A percentile compares a stretch with the other conserved stretches of the same genome.
phyloP scores from a whole-genome alignment of 768 basidiomycete species.

The Paxillus rubicundulus region DNA sequence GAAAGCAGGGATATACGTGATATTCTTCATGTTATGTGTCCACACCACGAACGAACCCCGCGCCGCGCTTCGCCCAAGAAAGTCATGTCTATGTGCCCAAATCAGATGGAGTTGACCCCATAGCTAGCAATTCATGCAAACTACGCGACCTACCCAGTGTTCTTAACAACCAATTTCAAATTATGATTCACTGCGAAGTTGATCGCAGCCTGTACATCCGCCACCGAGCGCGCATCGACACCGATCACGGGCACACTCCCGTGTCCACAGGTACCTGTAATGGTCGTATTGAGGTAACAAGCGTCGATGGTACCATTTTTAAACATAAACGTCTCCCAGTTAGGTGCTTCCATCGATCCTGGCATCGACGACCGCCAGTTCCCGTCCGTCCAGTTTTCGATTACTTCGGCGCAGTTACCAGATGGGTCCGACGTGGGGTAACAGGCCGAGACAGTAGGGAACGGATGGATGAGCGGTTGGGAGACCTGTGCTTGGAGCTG shows the following conservation, averaged over 20 bases:
- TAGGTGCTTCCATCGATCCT: conserved; percentile 38
- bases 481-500: conserved; percentile 17
- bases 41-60: conserved; percentile 40
- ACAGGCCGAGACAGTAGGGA: conserved; percentile 19
- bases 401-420: conserved; percentile 37
- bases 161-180: conserved; percentile 27
- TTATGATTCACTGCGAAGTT: conserved; percentile 20
- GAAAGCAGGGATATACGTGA: conserved; percentile 32
- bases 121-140: no score
- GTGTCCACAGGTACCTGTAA: conserved; percentile 20
- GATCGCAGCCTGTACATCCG: conserved; percentile 27
- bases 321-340: conserved; percentile 36
- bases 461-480: conserved; percentile 13
- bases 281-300: conserved; percentile 31
- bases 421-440: conserved; percentile 23
- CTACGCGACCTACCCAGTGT: conserved; percentile 21
- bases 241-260: conserved; percentile 25
- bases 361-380: conserved; percentile 41
- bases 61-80: conserved; percentile 40
- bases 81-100: conserved; percentile 32
- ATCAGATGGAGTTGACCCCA: background rate
- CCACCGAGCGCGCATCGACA: conserved; percentile 21
- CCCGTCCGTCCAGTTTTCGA: conserved; percentile 30
- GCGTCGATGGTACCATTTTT: conserved; percentile 44
- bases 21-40: conserved; percentile 43